Conservation (phyloP, 1,284 basidiomycete genomes). For the Wallemia ichthyophaga region DNA sequence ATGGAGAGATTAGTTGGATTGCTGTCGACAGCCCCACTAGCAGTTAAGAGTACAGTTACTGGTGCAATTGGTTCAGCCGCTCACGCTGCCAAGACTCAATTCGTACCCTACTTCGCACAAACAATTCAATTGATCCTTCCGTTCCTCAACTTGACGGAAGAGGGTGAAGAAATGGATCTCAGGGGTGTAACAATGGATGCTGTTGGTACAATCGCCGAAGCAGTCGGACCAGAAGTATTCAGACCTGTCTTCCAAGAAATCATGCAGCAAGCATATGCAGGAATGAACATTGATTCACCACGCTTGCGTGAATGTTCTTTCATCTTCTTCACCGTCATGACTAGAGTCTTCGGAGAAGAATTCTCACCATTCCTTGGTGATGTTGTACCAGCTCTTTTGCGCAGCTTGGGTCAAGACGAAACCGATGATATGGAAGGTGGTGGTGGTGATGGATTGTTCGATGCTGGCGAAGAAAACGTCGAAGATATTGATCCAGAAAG, state of each 20-base stretch:
- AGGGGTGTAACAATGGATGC: slow-evolving; percentile 97
- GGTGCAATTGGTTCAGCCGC: slow-evolving; percentile 95
- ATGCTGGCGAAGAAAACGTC: slow-evolving; percentile 38
- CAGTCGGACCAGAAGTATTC: slow-evolving; percentile 81
- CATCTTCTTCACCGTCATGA: slow-evolving; percentile 96
- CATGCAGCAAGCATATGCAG: slow-evolving; percentile 86
- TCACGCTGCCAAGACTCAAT: slow-evolving; percentile 78
- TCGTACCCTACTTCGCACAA: slow-evolving; percentile 79
- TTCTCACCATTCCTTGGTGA: slow-evolving; percentile 62
- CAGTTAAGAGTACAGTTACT: slow-evolving; percentile 82
- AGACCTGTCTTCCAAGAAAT: slow-evolving; percentile 78
- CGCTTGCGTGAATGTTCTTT: slow-evolving; percentile 84
- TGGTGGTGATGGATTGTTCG: slow-evolving; percentile 26
- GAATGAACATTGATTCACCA: slow-evolving; percentile 57
- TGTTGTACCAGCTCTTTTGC: slow-evolving; percentile 61
- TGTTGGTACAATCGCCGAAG: slow-evolving; percentile 89
- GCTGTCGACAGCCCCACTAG: slow-evolving; percentile 52
- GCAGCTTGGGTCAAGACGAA: slow-evolving; percentile 47
- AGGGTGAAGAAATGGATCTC: slow-evolving; percentile 51
- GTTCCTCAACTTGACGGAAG: slow-evolving; percentile 42
- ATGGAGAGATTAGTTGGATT: slow-evolving; percentile 82
- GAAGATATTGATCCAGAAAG: slow-evolving; percentile 55
- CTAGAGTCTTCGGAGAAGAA: slow-evolving; percentile 78
- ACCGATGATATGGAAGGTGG: slow-evolving; percentile 38
- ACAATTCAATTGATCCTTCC: slow-evolving; percentile 71